Percentiles rank a stretch among this genome's conserved stretches.
These are phyloP conservation scores for Diaporthe sp. DNA, from an alignment of 2,329 filamentous ascomycete genomes.

Conservation along the genomic window DNA sequence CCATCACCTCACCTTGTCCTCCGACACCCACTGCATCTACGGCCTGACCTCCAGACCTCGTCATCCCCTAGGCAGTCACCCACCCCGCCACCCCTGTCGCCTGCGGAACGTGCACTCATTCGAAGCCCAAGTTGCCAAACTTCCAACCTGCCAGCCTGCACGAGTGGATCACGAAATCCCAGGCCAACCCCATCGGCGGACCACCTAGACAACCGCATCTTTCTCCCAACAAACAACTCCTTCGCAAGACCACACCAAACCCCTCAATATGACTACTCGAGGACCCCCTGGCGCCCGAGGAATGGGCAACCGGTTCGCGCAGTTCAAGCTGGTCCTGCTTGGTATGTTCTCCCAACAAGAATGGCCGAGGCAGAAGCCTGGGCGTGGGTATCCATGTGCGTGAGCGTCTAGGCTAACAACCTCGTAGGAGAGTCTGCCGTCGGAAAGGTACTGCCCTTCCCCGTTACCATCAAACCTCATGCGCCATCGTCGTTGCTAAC, in stretches of 20 bases:
- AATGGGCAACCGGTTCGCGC: conserved; percentile 88
- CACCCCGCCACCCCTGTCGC: not conserved
- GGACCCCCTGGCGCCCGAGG: conserved; percentile 70
- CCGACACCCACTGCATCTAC: conserved; percentile 11
- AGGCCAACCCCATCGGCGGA: conserved; percentile 24
- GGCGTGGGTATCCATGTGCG: not conserved
- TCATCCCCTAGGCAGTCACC: conserved; percentile 30
- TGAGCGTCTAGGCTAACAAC: conserved; percentile 50
- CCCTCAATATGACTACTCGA: conserved; percentile 82
- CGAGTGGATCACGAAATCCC: conserved; percentile 24
- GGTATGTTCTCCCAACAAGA: conserved; percentile 68
- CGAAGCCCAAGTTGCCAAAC: conserved; percentile 4
- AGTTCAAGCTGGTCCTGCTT: conserved; percentile 98
- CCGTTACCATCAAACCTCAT: not conserved
- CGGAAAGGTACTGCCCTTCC: conserved; percentile 78
- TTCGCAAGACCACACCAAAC: conserved; percentile 32
- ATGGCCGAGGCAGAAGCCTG: conserved; percentile 14
- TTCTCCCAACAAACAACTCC: conserved; percentile 34
- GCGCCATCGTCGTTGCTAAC: conserved; percentile 41
- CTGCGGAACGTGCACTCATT: conserved; percentile 8
- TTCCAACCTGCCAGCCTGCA: not conserved
- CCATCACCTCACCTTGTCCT: conserved; percentile 28
- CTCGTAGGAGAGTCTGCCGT: conserved; percentile 92
- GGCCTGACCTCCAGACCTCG: conserved; percentile 18
- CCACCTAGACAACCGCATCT: conserved; percentile 33